phyloP scores from a whole-genome alignment of 192 early-diverging fungal genomes.

The Gorgonomyces haynaldii region DNA sequence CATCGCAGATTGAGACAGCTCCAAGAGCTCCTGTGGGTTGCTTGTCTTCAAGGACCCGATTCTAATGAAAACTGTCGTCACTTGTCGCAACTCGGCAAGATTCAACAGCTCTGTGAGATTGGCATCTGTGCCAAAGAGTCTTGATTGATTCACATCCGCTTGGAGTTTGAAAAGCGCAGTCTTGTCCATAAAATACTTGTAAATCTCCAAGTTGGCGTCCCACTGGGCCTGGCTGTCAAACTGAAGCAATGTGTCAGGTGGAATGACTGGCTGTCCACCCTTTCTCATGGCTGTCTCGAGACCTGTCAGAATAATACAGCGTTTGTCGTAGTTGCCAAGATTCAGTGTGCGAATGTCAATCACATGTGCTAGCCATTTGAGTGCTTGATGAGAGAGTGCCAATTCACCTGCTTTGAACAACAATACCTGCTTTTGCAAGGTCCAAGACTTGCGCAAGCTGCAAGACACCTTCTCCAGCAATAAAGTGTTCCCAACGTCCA shows the following conservation, averaged over 20 bases:
- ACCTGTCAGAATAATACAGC: constrained; percentile 29
- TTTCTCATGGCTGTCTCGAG: constrained; percentile 19
- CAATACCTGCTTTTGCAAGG: constrained; percentile 33
- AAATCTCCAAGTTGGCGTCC: constrained; percentile 26
- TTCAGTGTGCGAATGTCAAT: constrained; percentile 26
- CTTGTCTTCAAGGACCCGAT: constrained; percentile 28
- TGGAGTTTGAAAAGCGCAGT: constrained; percentile 43
- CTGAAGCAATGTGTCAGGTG: constrained; percentile 16
- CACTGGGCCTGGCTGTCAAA: constrained; percentile 1
- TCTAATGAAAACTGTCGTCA: constrained; percentile 41
- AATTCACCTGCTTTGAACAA: constrained; percentile 22
- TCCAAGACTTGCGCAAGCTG: constrained; percentile 36
- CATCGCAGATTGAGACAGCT: constrained; percentile 33
- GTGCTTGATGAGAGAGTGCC: constrained; percentile 37
- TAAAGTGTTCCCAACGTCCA: constrained; percentile 43
- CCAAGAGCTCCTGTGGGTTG: constrained; percentile 16
- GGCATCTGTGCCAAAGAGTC: constrained; percentile 25
- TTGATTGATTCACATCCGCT: constrained; percentile 36
- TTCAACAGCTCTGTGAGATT: constrained; percentile 26
- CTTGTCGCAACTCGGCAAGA: constrained; percentile 35
- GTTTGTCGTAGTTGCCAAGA: constrained; percentile 36
- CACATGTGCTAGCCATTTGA: constrained; percentile 22
- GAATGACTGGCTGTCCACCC: constrained; percentile 10
- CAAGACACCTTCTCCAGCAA: constrained; percentile 38
- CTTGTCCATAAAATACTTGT: constrained; percentile 35